phyloP scores from a whole-genome alignment of 768 basidiomycete genomes.

The Royoungia palumana region DNA sequence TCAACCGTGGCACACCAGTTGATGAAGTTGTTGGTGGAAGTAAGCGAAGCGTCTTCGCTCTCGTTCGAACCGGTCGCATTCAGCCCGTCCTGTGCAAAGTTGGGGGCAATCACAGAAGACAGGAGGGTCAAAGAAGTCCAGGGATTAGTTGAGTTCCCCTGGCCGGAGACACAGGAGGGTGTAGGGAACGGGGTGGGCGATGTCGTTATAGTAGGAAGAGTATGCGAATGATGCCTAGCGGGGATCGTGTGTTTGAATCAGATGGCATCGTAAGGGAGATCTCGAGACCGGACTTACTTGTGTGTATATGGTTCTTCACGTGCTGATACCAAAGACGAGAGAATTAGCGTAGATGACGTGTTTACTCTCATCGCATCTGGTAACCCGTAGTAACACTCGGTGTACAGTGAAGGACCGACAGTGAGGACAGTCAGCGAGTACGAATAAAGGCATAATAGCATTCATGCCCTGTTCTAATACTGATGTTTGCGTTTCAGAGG shows the following conservation, averaged over 20 bases:
- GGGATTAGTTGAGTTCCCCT: conserved; percentile 20
- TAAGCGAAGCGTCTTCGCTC: conserved; percentile 55
- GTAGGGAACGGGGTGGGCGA: not conserved
- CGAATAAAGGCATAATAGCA: too few relatives aligned
- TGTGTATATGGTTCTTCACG: conserved; percentile 28
- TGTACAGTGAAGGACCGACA: too few relatives aligned
- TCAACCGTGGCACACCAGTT: conserved; percentile 55
- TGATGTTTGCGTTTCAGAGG: too few relatives aligned
- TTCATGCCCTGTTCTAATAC: too few relatives aligned
- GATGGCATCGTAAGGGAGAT: not conserved
- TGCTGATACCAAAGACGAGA: conserved; percentile 31
- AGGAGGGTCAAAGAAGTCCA: conserved; percentile 38
- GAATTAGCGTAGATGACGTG: not conserved
- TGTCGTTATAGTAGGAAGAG: conserved; percentile 13
- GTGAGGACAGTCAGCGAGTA: too few relatives aligned
- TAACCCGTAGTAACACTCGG: too few relatives aligned
- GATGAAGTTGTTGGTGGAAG: conserved; percentile 70
- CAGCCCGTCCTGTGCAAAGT: conserved; percentile 53
- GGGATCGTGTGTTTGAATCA: conserved; percentile 9
- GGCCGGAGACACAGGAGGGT: conserved; percentile 4
- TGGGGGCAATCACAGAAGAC: conserved; percentile 48
- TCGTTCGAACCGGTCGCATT: conserved; percentile 24
- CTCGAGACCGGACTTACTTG: conserved; percentile 28
- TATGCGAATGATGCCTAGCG: conserved; percentile 10
- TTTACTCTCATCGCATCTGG: conserved; percentile 19